Evolutionary conservation across 169 alveolate species (phyloP).

Genomic region (Eimeria sp.): DNA sequence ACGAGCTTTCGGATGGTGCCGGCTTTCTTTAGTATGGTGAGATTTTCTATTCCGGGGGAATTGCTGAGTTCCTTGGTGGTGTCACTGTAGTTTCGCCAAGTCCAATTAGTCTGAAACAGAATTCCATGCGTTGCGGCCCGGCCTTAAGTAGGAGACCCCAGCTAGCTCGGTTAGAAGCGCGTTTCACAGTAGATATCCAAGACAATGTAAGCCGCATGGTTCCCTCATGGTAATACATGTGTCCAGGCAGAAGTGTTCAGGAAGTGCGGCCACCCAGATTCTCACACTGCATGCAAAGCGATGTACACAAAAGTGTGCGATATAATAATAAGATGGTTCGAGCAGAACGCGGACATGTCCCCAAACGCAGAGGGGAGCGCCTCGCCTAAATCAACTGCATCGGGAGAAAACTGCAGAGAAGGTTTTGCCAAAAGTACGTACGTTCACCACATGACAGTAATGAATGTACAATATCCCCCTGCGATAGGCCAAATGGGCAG

Average conservation of each 20-base stretch:
- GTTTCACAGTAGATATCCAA: no score
- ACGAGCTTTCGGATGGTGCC: constrained; percentile 82
- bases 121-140: background rate
- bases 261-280: constrained; percentile 24
- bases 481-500: background rate
- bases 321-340: constrained; percentile 25
- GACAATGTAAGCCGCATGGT: background rate
- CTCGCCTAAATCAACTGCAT: background rate
- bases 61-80: background rate
- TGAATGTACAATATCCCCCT: background rate
- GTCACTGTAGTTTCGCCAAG: background rate
- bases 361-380: background rate
- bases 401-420: background rate
- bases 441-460: background rate
- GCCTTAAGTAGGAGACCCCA: no score
- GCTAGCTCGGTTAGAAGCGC: no score
- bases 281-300: constrained; percentile 44
- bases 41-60: background rate
- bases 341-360: background rate
- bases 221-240: background rate
- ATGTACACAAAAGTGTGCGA: constrained; percentile 35
- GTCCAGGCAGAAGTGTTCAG: constrained; percentile 53
- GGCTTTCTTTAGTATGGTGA: constrained; percentile 85
- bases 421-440: background rate
- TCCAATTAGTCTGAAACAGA: background rate